A percentile compares a stretch with the other conserved stretches of the same genome.
These are phyloP conservation scores for Sugiyamaella castrensis DNA, from an alignment of 1,139 yeast species.

Conservation along the genomic window DNA sequence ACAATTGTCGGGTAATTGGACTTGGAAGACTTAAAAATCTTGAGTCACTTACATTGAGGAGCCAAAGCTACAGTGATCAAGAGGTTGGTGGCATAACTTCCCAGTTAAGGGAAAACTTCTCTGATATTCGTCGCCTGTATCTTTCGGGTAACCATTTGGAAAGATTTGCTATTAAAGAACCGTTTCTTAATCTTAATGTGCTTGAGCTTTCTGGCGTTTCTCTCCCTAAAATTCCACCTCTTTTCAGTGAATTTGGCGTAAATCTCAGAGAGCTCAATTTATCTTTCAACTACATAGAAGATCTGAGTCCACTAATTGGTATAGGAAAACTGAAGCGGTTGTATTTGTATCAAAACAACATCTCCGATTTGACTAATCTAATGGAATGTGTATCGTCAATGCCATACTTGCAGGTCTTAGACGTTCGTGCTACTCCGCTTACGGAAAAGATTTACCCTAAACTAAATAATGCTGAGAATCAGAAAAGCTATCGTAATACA, in stretches of 20 bases:
- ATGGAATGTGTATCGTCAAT: constrained; percentile 26
- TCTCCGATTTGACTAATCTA: constrained; percentile 26
- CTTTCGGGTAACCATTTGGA: constrained; percentile 29
- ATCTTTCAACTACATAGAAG: constrained; percentile 33
- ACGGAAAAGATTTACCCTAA: constrained; percentile 32
- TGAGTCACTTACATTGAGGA: constrained; percentile 13
- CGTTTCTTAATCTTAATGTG: constrained; percentile 35
- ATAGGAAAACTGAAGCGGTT: constrained; percentile 33
- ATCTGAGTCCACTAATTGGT: constrained; percentile 28
- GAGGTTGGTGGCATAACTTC: not conserved
- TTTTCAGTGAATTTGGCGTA: constrained; percentile 28
- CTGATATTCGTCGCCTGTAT: constrained; percentile 29
- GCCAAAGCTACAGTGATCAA: constrained; percentile 1
- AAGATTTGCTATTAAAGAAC: constrained; percentile 25
- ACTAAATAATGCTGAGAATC: constrained; percentile 18
- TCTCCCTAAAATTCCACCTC: constrained; percentile 29
- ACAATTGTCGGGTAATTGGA: constrained; percentile 18
- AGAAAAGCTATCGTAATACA: constrained; percentile 22
- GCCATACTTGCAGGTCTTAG: constrained; percentile 30
- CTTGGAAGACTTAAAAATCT: constrained; percentile 15
- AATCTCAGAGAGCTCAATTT: constrained; percentile 37
- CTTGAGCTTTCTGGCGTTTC: constrained; percentile 35
- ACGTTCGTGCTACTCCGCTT: constrained; percentile 36
- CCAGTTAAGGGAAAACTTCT: constrained; percentile 5
- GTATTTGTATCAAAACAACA: constrained; percentile 32